A percentile compares a stretch with the other conserved stretches of the same genome.
Evolutionary conservation across 2,329 filamentous ascomycete genomes (phyloP).

Genomic region (Bipolaris gigantea): DNA sequence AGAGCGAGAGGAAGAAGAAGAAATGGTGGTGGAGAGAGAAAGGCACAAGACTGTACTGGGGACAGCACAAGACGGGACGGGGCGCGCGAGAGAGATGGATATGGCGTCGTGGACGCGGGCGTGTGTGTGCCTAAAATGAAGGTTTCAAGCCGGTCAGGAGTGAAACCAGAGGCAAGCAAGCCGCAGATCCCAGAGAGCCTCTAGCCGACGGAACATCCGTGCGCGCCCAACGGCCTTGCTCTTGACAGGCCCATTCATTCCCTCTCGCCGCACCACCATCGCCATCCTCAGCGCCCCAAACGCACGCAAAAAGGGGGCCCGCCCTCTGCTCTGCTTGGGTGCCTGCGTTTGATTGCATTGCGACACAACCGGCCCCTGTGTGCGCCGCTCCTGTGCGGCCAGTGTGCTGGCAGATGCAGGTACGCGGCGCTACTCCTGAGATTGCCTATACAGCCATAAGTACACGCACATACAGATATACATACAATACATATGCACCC

Average conservation of each 20-base stretch:
- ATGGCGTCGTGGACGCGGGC: slow-evolving; percentile 8
- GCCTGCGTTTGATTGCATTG: slow-evolving; percentile 11
- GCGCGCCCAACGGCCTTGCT: slow-evolving; percentile 7
- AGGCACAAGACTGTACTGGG: background rate
- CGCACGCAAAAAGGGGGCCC: background rate
- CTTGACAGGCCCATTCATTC: slow-evolving; percentile 1
- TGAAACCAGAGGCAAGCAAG: slow-evolving; percentile 11
- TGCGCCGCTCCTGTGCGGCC: slow-evolving; percentile 12
- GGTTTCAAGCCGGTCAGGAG: slow-evolving; percentile 14
- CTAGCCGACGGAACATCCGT: slow-evolving; percentile 7
- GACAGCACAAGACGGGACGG: background rate
- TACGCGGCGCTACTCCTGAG: slow-evolving; percentile 28
- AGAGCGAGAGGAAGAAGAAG: background rate
- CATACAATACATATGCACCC: no score
- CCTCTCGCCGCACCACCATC: slow-evolving; percentile 3
- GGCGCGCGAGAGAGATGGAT: background rate
- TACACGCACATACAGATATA: no score
- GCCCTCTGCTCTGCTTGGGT: background rate
- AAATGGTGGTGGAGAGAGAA: background rate
- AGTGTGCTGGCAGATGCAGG: slow-evolving; percentile 18
- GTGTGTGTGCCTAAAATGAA: slow-evolving; percentile 8
- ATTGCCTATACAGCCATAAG: slow-evolving; percentile 2
- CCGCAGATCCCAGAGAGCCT: slow-evolving; percentile 8
- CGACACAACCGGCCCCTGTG: slow-evolving; percentile 2
- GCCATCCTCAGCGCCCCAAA: background rate